Evolutionary conservation across 257 asterid species (phyloP).

Genomic region (Jaltomata sinuosa): DNA sequence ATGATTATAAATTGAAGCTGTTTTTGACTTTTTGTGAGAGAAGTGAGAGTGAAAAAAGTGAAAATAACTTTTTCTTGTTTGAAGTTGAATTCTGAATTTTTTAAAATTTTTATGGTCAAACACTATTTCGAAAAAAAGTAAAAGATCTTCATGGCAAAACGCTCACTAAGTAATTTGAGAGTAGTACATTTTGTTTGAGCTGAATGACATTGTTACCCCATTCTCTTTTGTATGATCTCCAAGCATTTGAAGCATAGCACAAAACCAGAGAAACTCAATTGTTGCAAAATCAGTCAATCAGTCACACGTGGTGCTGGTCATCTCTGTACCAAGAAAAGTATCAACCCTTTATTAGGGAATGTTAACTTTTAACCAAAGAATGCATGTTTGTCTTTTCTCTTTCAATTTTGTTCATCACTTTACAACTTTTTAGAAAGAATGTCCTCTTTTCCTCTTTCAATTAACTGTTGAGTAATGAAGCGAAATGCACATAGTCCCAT

Average conservation of each 20-base stretch:
- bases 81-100: too few species aligned
- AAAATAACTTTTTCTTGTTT: too few species aligned
- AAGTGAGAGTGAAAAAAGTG: too few species aligned
- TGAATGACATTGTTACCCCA: not conserved
- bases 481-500: constrained; percentile 23
- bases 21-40: too few species aligned
- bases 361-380: not conserved
- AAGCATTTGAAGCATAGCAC: not conserved
- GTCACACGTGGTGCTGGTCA: constrained; percentile 2
- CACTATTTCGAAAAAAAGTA: too few species aligned
- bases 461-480: not conserved
- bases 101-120: too few species aligned
- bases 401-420: constrained; percentile 6
- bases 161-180: too few species aligned
- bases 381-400: not conserved
- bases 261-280: not conserved
- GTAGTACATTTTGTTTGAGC: too few species aligned
- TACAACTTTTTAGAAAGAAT: constrained; percentile 17
- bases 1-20: too few species aligned
- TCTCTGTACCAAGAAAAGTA: not conserved
- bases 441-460: not conserved
- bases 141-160: too few species aligned
- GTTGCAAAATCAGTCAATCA: not conserved
- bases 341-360: not conserved
- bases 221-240: not conserved